Evolutionary conservation across 2,329 filamentous ascomycete genomes (phyloP).

Genomic region (Fusarium burgessii): DNA sequence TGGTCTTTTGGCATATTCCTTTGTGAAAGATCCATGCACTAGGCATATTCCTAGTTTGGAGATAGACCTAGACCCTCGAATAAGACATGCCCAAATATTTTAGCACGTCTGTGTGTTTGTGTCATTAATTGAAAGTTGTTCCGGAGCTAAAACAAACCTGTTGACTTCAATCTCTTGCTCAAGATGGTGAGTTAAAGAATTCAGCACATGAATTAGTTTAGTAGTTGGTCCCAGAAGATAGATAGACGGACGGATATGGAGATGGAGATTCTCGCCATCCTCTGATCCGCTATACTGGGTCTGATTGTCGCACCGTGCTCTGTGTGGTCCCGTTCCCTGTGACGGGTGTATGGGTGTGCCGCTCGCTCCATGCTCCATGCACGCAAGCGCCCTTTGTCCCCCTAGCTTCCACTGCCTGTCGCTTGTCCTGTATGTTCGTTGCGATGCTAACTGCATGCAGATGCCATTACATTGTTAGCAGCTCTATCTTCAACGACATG

Average conservation of each 20-base stretch:
- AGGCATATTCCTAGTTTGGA: slow-evolving; percentile 1
- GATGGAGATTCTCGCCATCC: slow-evolving; percentile 27
- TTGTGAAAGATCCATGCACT: slow-evolving; percentile 11
- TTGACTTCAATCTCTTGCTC: background rate
- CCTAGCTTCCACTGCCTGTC: slow-evolving; percentile 9
- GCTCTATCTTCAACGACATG: slow-evolving; percentile 35
- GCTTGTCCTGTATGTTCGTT: slow-evolving; percentile 25
- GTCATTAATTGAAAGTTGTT: background rate
- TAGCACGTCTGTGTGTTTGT: background rate
- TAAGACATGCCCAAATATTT: background rate
- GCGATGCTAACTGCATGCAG: slow-evolving; percentile 40
- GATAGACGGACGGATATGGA: background rate
- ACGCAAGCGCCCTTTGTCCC: slow-evolving; percentile 28
- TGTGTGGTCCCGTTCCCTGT: slow-evolving; percentile 29
- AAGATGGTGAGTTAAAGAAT: background rate
- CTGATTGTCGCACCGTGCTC: slow-evolving; percentile 46
- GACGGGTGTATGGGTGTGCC: slow-evolving; percentile 32
- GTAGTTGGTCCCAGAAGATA: background rate
- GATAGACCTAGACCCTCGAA: slow-evolving; percentile 12
- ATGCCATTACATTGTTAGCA: slow-evolving; percentile 36
- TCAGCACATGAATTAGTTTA: background rate
- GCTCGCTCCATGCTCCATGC: slow-evolving; percentile 7
- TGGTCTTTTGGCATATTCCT: slow-evolving; percentile 7
- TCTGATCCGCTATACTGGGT: slow-evolving; percentile 44
- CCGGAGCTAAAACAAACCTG: slow-evolving; percentile 3